phyloP scores from a whole-genome alignment of 352 stramenopile genomes.

The Globisporangium cylindrosporum region DNA sequence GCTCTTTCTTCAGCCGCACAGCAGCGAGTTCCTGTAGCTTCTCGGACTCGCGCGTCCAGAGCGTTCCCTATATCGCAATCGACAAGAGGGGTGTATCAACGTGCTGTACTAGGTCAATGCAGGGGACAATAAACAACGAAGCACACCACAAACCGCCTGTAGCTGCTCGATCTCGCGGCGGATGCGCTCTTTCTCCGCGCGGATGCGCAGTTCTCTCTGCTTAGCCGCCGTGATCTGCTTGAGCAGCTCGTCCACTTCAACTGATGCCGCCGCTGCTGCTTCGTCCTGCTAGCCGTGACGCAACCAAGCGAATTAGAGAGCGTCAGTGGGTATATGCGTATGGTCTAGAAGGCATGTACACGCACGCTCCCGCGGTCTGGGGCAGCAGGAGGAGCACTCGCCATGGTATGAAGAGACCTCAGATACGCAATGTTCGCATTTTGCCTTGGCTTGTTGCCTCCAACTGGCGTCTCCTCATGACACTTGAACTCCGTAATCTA shows the following conservation, averaged over 20 bases:
- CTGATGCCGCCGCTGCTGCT: neutral
- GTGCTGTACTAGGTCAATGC: neutral
- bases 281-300: constrained; percentile 17
- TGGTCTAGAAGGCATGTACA: neutral
- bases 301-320: neutral
- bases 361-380: neutral
- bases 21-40: constrained; percentile 40
- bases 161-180: constrained; percentile 48
- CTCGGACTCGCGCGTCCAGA: constrained; percentile 48
- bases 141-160: constrained; percentile 27
- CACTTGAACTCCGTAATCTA: neutral
- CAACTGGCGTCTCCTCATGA: neutral
- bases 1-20: constrained; percentile 32
- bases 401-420: neutral
- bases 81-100: neutral
- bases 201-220: constrained; percentile 61
- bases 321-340: no score
- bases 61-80: constrained; percentile 24
- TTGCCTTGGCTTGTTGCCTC: neutral
- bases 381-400: neutral
- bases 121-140: neutral
- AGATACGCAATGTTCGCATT: neutral
- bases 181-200: constrained; percentile 64
- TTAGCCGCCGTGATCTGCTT: constrained; percentile 50
- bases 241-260: constrained; percentile 57